These are phyloP conservation scores for Candolleomyces eurysporus DNA, from an alignment of 768 basidiomycete species.

Conservation along the genomic window DNA sequence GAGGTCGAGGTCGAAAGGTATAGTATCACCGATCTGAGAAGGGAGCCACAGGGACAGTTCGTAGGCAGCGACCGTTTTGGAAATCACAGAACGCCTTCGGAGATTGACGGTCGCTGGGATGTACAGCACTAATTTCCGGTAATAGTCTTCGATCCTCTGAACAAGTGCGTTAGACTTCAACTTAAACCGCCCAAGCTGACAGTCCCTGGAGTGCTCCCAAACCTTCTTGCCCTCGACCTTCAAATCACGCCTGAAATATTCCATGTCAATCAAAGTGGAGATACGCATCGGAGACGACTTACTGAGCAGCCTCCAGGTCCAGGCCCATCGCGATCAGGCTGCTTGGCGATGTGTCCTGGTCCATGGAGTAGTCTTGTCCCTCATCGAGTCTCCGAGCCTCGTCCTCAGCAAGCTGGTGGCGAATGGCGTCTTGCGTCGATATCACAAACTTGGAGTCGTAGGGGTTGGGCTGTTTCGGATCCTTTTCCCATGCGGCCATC, in stretches of 20 bases:
- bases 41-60: not conserved
- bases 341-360: not conserved
- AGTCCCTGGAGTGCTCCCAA: not conserved
- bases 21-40: not conserved
- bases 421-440: too few species aligned
- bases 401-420: too few species aligned
- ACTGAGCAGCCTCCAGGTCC: not conserved
- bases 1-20: not conserved
- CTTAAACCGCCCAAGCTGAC: not conserved
- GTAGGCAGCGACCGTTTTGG: too few species aligned
- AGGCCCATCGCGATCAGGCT: not conserved
- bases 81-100: too few species aligned
- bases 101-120: too few species aligned
- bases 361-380: not conserved
- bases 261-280: not conserved
- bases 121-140: not conserved
- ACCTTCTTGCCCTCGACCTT: not conserved
- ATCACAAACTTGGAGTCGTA: slow-evolving; percentile 2
- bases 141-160: not conserved
- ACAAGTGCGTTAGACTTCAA: not conserved
- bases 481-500: slow-evolving; percentile 21
- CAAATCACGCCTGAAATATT: not conserved
- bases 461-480: slow-evolving; percentile 18
- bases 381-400: too few species aligned
- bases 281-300: not conserved